Evolutionary conservation across 1,284 basidiomycete genomes (phyloP).

Genomic region (Mycena sp.): DNA sequence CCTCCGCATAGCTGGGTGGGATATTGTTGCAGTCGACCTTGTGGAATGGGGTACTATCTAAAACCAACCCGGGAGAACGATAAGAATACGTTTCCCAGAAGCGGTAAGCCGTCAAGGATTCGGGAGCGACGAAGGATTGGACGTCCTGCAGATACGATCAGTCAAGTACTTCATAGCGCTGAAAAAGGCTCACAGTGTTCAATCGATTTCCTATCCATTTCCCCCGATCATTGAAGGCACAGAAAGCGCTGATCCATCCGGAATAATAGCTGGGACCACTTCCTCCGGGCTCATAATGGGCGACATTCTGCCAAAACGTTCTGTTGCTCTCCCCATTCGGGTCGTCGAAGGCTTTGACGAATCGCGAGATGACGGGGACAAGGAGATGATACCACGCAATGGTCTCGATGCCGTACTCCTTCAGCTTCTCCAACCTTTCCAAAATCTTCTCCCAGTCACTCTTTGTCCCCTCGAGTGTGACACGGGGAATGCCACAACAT

Average conservation of each 20-base stretch:
- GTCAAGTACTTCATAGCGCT: too few relatives aligned
- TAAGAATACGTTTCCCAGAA: too few relatives aligned
- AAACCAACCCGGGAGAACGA: too few relatives aligned
- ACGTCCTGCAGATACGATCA: too few relatives aligned
- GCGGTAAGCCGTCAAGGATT: too few relatives aligned
- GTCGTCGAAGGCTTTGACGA: conserved; percentile 44
- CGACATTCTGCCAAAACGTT: conserved; percentile 44
- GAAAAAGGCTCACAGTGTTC: too few relatives aligned
- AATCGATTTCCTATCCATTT: background rate
- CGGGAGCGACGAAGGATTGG: too few relatives aligned
- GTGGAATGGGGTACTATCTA: too few relatives aligned
- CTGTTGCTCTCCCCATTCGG: conserved; percentile 33
- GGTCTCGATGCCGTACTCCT: conserved; percentile 44
- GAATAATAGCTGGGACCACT: conserved; percentile 35
- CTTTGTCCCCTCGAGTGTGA: conserved; percentile 49
- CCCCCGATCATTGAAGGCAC: conserved; percentile 41
- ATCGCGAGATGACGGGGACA: conserved; percentile 44
- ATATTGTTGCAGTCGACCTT: too few relatives aligned
- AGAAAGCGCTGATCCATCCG: conserved; percentile 52
- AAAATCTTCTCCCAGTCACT: conserved; percentile 43
- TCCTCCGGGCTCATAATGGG: conserved; percentile 21
- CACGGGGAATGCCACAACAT: conserved; percentile 52
- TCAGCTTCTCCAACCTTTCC: conserved; percentile 42
- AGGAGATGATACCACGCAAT: conserved; percentile 44
- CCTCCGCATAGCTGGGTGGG: too few relatives aligned